These are phyloP conservation scores for Dentipellis sp. DNA, from an alignment of 768 basidiomycete species.

Conservation along the genomic window DNA sequence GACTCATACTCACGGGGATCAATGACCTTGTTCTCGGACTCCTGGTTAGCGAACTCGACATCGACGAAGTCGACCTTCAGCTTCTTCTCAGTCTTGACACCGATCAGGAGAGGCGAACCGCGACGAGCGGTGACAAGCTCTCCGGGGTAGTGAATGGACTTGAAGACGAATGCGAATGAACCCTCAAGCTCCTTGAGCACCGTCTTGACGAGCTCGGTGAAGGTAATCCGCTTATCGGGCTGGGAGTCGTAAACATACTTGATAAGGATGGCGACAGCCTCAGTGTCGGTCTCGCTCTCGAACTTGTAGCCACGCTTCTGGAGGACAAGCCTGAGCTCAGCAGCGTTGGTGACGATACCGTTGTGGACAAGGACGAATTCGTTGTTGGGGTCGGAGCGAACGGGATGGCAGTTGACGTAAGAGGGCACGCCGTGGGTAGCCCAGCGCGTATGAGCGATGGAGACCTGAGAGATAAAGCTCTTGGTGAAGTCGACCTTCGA, in stretches of 20 bases:
- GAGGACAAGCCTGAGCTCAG: constrained; percentile 82
- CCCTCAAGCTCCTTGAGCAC: constrained; percentile 97
- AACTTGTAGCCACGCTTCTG: constrained; percentile 95
- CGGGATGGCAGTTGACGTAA: constrained; percentile 88
- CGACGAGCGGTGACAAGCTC: constrained; percentile 94
- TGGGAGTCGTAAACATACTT: constrained; percentile 97
- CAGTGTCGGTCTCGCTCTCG: constrained; percentile 94
- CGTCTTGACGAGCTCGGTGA: constrained; percentile 89
- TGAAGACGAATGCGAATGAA: constrained; percentile 99
- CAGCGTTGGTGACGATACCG: constrained; percentile 94
- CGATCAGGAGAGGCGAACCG: constrained; percentile 92
- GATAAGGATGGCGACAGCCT: constrained; percentile 90
- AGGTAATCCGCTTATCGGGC: constrained; percentile 73
- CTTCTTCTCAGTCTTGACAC: constrained; percentile 99
- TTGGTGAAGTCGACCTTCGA: constrained; percentile 67
- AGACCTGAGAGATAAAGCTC: constrained; percentile 77
- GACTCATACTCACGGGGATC: constrained; percentile 30
- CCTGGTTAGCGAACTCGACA: constrained; percentile 84
- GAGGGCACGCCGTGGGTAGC: constrained; percentile 94
- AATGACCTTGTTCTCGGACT: constrained; percentile 37
- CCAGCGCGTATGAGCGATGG: constrained; percentile 99
- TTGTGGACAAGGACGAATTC: constrained; percentile 98
- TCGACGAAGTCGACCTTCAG: constrained; percentile 99
- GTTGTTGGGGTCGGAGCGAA: constrained; percentile 67
- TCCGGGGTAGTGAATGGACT: constrained; percentile 90